These are phyloP conservation scores for Echites panduratus DNA, from an alignment of 257 asterid species.

Conservation along the genomic window DNA sequence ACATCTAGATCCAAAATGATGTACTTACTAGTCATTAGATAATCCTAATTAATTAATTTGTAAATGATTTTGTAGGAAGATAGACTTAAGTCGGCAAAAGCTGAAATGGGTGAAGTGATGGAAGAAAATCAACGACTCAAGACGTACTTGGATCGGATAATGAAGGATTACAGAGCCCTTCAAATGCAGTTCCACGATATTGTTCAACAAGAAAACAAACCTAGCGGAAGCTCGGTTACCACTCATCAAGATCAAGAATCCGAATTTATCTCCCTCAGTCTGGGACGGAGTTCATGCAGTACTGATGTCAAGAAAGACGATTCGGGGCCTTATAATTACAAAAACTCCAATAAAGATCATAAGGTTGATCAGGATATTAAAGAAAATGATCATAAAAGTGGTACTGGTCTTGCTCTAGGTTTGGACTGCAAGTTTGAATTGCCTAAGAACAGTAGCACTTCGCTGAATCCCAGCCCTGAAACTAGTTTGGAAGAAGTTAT, in stretches of 20 bases:
- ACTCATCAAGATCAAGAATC: constrained; percentile 16
- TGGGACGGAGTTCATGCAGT: constrained; percentile 57
- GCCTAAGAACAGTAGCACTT: constrained; percentile 10
- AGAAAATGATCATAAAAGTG: constrained; percentile 24
- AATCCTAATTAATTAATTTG: too few species aligned
- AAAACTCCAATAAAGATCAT: constrained; percentile 19
- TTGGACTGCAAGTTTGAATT: constrained; percentile 49
- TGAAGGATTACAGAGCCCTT: constrained; percentile 61
- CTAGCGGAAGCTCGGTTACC: constrained; percentile 10
- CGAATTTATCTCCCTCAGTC: constrained; percentile 51
- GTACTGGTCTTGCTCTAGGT: constrained; percentile 55
- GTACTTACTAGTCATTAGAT: too few species aligned
- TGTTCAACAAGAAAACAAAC: constrained; percentile 33
- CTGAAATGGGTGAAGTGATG: constrained; percentile 68
- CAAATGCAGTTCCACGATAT: constrained; percentile 59
- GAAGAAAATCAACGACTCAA: constrained; percentile 76
- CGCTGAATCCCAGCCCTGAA: constrained; percentile 44
- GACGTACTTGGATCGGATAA: constrained; percentile 47
- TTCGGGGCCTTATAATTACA: background rate
- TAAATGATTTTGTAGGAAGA: constrained; percentile 27
- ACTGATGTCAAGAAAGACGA: constrained; percentile 37
- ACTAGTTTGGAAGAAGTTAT: constrained; percentile 52
- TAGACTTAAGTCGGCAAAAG: constrained; percentile 52
- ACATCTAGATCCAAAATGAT: too few species aligned
- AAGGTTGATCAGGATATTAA: constrained; percentile 14